phyloP scores from a whole-genome alignment of 805 yeast species.

The Kurtzmaniella cleridarum region DNA sequence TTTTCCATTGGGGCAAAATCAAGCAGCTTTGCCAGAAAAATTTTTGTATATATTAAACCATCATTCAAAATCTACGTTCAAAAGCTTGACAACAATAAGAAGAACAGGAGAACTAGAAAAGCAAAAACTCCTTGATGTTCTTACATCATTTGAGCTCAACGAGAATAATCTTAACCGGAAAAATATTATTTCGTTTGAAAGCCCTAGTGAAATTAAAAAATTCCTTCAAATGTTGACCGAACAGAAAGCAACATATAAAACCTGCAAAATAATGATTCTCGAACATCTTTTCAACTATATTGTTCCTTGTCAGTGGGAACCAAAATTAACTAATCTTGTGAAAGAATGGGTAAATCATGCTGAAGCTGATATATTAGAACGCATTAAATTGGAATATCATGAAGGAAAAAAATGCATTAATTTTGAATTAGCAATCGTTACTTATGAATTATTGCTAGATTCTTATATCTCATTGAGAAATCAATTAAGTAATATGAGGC shows the following conservation, averaged over 20 bases:
- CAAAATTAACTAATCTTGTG: slow-evolving; percentile 25
- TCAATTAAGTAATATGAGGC: slow-evolving; percentile 13
- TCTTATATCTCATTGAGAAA: slow-evolving; percentile 26
- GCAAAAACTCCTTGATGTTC: slow-evolving; percentile 4
- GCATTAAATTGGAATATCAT: slow-evolving; percentile 1
- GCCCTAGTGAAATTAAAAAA: slow-evolving; percentile 8
- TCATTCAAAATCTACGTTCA: neutral
- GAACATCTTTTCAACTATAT: slow-evolving; percentile 9
- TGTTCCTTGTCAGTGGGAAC: slow-evolving; percentile 35
- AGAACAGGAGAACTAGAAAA: slow-evolving; percentile 6
- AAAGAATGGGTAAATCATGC: slow-evolving; percentile 29
- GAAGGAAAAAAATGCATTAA: neutral
- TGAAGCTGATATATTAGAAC: slow-evolving; percentile 17
- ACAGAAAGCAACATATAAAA: too few species aligned
- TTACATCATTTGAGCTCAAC: slow-evolving; percentile 2
- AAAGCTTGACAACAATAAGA: slow-evolving; percentile 2
- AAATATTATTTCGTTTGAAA: slow-evolving; percentile 7
- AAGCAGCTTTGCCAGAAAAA: too few species aligned
- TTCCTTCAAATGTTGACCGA: slow-evolving; percentile 7
- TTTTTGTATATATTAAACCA: neutral
- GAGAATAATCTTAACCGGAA: slow-evolving; percentile 1
- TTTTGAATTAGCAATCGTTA: slow-evolving; percentile 26
- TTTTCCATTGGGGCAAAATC: too few species aligned
- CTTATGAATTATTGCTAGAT: slow-evolving; percentile 45
- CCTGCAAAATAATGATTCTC: too few species aligned